Conservation (phyloP, 805 yeast genomes). For the Saccharomycopsis amapae region DNA sequence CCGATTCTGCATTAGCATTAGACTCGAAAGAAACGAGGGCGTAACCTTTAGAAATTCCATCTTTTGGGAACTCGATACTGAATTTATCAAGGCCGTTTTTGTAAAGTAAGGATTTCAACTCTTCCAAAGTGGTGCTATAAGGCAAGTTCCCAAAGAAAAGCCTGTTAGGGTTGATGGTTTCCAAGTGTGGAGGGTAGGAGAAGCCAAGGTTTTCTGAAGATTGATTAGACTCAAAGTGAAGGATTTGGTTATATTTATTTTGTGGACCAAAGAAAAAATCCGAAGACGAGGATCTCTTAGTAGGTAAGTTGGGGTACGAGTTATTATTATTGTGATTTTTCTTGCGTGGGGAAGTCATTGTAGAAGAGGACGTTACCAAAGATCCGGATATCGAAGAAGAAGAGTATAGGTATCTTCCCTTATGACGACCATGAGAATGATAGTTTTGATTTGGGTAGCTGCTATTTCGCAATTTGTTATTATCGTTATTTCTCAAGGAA, state of each 20-base stretch:
- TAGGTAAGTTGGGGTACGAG: too few species aligned
- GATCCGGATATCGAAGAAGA: too few species aligned
- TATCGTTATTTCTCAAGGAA: too few species aligned
- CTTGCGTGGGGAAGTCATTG: too few species aligned
- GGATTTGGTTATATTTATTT: constrained; percentile 10
- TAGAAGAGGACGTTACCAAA: too few species aligned
- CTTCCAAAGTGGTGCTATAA: constrained; percentile 34
- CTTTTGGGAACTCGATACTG: constrained; percentile 35
- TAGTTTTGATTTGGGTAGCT: too few species aligned
- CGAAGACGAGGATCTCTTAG: background rate
- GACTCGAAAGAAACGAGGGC: constrained; percentile 52
- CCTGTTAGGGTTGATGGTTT: constrained; percentile 34
- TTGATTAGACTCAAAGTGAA: background rate
- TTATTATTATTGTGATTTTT: too few species aligned
- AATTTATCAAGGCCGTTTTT: background rate
- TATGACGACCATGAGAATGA: too few species aligned
- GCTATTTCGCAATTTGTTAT: too few species aligned
- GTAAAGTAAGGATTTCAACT: constrained; percentile 16
- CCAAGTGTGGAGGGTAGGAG: background rate
- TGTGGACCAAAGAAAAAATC: background rate
- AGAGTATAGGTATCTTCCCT: too few species aligned
- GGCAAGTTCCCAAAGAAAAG: constrained; percentile 54
- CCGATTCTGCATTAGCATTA: constrained; percentile 39
- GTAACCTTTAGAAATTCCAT: constrained; percentile 49
- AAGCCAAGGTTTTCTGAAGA: too few species aligned